phyloP scores from a whole-genome alignment of 306 rosid species.

The Citrullus colocynthis region DNA sequence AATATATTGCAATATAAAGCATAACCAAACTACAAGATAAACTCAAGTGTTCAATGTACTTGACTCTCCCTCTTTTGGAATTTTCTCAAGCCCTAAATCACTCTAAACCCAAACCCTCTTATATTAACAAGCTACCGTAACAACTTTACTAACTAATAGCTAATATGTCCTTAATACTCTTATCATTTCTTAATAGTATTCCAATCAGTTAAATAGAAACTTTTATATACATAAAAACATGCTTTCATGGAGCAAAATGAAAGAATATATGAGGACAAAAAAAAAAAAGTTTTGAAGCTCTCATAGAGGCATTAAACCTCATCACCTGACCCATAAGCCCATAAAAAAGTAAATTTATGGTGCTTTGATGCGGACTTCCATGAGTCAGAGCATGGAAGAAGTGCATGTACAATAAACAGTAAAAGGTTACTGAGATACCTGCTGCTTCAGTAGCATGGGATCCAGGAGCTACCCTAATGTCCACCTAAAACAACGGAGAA shows the following conservation, averaged over 20 bases:
- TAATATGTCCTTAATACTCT: too few relatives aligned
- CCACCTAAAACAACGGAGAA: conserved; percentile 42
- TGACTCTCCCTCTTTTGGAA: too few relatives aligned
- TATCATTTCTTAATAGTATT: too few relatives aligned
- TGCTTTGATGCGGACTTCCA: neutral
- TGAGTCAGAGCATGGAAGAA: neutral
- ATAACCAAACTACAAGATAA: too few relatives aligned
- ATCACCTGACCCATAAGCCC: neutral
- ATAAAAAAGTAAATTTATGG: neutral
- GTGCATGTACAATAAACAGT: neutral
- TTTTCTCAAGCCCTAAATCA: too few relatives aligned
- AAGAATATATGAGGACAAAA: neutral
- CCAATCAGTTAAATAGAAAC: neutral
- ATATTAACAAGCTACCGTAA: too few relatives aligned
- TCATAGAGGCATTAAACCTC: neutral
- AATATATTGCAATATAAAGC: too few relatives aligned
- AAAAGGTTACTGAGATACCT: conserved; percentile 31
- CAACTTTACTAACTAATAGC: too few relatives aligned
- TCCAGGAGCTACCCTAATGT: conserved; percentile 89
- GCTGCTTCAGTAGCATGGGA: conserved; percentile 89
- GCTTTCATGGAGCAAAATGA: neutral
- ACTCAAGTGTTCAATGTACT: too few relatives aligned
- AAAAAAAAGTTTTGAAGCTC: neutral
- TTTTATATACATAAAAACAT: too few relatives aligned
- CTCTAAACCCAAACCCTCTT: too few relatives aligned